phyloP scores from a whole-genome alignment of 495 filamentous ascomycete genomes.

The Penicillium longicatenatum region DNA sequence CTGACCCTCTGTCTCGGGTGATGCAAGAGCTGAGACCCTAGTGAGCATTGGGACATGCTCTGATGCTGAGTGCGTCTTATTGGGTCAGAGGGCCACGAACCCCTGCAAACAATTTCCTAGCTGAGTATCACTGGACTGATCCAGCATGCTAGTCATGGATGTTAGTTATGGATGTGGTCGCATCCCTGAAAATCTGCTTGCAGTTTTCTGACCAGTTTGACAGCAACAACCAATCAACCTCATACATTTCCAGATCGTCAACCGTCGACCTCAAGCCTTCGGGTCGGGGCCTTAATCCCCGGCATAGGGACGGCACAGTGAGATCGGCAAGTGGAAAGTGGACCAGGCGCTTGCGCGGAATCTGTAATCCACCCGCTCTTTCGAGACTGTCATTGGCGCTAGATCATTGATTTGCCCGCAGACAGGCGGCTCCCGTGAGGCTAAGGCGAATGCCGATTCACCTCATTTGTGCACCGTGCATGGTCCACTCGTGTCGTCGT shows the following conservation, averaged over 20 bases:
- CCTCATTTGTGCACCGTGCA: conserved; percentile 9
- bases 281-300: neutral
- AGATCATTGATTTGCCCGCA: conserved; percentile 8
- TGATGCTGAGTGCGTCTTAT: neutral
- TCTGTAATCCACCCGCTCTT: conserved; percentile 5
- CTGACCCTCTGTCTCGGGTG: neutral
- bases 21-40: conserved; percentile 2
- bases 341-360: conserved; percentile 19
- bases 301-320: neutral
- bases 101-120: neutral
- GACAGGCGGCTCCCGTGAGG: conserved; percentile 13
- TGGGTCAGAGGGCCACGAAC: neutral
- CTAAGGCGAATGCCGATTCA: conserved; percentile 10
- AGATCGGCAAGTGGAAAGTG: conserved; percentile 4
- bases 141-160: neutral
- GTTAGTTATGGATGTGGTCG: neutral
- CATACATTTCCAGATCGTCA: neutral
- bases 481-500: conserved; percentile 10
- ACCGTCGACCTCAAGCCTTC: too few relatives aligned
- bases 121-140: neutral
- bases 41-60: neutral
- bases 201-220: neutral
- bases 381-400: conserved; percentile 7
- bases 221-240: neutral
- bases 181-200: neutral